A percentile compares a stretch with the other conserved stretches of the same genome.
Evolutionary conservation across 83 land plant genomes (phyloP).

Genomic region (Thuja plicata): DNA sequence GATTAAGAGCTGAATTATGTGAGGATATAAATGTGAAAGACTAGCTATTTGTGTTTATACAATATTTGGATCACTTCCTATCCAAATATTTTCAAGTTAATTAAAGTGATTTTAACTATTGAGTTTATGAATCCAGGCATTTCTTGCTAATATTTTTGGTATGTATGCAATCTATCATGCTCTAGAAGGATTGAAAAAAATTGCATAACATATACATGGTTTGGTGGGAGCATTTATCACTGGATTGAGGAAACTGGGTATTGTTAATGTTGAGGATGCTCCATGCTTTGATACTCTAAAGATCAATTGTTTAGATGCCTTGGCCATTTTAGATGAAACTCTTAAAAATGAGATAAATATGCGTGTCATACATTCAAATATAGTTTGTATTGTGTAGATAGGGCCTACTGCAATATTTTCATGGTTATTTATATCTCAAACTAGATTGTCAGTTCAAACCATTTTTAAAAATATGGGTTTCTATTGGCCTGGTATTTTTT

Average conservation of each 20-base stretch:
- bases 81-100: too few species aligned
- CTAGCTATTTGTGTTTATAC: too few species aligned
- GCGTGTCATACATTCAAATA: constrained; percentile 65
- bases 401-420: too few species aligned
- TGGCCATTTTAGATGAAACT: constrained; percentile 65
- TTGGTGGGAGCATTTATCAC: constrained; percentile 70
- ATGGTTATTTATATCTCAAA: too few species aligned
- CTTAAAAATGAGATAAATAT: constrained; percentile 77
- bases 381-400: too few species aligned
- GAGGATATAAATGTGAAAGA: too few species aligned
- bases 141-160: constrained; percentile 97
- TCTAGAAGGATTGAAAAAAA: constrained; percentile 87
- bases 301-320: too few species aligned
- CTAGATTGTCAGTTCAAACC: neutral
- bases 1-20: too few species aligned
- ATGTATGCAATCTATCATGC: constrained; percentile 99
- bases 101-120: neutral
- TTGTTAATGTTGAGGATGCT: too few species aligned
- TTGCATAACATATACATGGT: constrained; percentile 91
- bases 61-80: too few species aligned
- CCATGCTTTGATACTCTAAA: too few species aligned
- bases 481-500: neutral
- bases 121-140: constrained; percentile 52
- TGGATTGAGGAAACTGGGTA: too few species aligned
- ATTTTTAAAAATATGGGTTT: neutral